Conservation (phyloP, 2,329 filamentous ascomycete species). For the Fusarium oxysporum region DNA sequence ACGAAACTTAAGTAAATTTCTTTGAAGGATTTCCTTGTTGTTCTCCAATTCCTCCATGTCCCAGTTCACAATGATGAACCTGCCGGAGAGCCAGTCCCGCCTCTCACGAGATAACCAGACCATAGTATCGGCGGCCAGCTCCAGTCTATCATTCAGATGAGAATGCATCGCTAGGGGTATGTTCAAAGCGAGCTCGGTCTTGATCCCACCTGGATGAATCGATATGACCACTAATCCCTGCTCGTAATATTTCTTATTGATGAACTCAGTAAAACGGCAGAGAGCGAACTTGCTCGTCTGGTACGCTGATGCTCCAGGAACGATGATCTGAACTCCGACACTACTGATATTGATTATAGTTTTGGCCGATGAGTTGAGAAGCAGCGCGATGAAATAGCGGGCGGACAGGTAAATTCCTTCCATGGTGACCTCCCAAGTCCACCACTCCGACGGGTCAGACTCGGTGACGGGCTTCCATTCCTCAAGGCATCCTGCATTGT, state of each 20-base stretch:
- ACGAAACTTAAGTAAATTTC: neutral
- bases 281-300: conserved; percentile 8
- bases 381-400: conserved; percentile 60
- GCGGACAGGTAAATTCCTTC: conserved; percentile 60
- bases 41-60: neutral
- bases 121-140: neutral
- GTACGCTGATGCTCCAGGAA: neutral
- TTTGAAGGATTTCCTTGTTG: neutral
- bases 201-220: neutral
- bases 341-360: conserved; percentile 61
- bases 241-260: neutral
- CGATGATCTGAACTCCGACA: conserved; percentile 22
- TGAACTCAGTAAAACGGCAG: neutral
- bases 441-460: conserved; percentile 55
- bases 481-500: conserved; percentile 58
- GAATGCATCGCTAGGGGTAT: neutral
- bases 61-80: neutral
- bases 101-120: neutral
- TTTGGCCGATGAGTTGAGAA: conserved; percentile 52
- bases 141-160: neutral
- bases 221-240: neutral
- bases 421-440: conserved; percentile 62
- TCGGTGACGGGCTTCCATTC: conserved; percentile 50
- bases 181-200: neutral
- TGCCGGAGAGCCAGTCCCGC: neutral